phyloP scores from a whole-genome alignment of 192 early-diverging fungal genomes.

The Coemansia reversa region DNA sequence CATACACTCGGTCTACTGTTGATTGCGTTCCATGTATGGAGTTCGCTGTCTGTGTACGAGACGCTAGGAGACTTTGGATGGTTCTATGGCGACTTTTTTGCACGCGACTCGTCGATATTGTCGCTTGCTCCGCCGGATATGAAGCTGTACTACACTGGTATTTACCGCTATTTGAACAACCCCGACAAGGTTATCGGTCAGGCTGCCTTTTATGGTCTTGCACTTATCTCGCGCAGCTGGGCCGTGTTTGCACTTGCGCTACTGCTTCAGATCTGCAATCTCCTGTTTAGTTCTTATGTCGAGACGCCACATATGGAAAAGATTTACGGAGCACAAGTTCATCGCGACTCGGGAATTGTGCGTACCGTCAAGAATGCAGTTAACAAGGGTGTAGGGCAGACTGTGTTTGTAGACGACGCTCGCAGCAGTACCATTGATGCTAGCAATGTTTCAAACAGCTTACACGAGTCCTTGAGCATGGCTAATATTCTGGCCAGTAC shows the following conservation, averaged over 20 bases:
- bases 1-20: slow-evolving; percentile 76
- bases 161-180: slow-evolving; percentile 93
- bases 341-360: slow-evolving; percentile 76
- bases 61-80: slow-evolving; percentile 94
- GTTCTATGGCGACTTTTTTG: slow-evolving; percentile 98
- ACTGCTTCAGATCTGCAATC: slow-evolving; percentile 78
- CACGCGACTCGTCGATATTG: slow-evolving; percentile 69
- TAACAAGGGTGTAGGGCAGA: slow-evolving; percentile 50
- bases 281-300: slow-evolving; percentile 83
- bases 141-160: slow-evolving; percentile 82
- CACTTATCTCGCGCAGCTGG: slow-evolving; percentile 80
- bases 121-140: slow-evolving; percentile 45
- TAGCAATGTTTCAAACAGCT: background rate
- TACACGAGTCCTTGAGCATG: slow-evolving; percentile 17
- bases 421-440: background rate
- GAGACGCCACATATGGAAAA: slow-evolving; percentile 91
- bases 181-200: slow-evolving; percentile 93
- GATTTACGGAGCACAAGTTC: slow-evolving; percentile 81
- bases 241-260: slow-evolving; percentile 81
- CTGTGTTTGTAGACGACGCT: slow-evolving; percentile 30
- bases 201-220: slow-evolving; percentile 91
- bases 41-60: slow-evolving; percentile 87
- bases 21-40: slow-evolving; percentile 89
- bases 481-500: slow-evolving; percentile 60
- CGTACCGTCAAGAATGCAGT: slow-evolving; percentile 57